Evolutionary conservation across 345 rosid species (phyloP), one percentile per base, ranked within the genome.

Genomic region (Kandelia obovata): DNA sequence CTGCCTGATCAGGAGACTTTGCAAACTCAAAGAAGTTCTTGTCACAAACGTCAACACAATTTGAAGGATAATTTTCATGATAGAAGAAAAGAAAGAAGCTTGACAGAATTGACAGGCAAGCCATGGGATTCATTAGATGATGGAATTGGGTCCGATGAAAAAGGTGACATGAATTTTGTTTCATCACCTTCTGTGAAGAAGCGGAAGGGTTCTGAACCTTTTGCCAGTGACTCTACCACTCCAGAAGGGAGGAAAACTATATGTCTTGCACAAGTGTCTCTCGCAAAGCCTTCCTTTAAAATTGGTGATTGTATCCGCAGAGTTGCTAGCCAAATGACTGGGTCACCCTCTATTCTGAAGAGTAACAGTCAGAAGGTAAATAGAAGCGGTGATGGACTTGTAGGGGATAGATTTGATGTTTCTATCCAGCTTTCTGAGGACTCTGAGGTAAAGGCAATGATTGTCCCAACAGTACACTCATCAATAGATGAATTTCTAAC

Each of bases 241-340:
- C 76, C 64, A 34, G 93, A 86, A 72, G 83, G 85, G 72, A 83
- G 80, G 75, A 90, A 83, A 81, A 81, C 84, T 69, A 77, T 83
- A 46, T 82, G 92, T 46, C 80, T 85, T 53, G 85, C 97, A 3
- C 91, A 86, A 80, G 87, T 84, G 27, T 83, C 86, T 27, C 1
- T 71, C 58, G 82, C 89, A 20, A 89, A 80, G 78, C 90, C 96
- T 10, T 88, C 97, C 59, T 94, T 94, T 73, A 91, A 91, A 76
- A 91, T 94, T 20, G 98, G 98, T 34, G 97, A 85, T 57, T 84
- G 98, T 79, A 89, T 94, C 69, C 85, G 89, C 68, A 86, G 96
- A 83, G 94, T 86, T 80, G 98, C 97, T 0, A 94, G 92, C 84
- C 96, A 88, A 78, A 84, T 94, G 89, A 81, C 96, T 27, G 96